Conservation (phyloP, 768 basidiomycete species). For the Tremella mesenterica region DNA sequence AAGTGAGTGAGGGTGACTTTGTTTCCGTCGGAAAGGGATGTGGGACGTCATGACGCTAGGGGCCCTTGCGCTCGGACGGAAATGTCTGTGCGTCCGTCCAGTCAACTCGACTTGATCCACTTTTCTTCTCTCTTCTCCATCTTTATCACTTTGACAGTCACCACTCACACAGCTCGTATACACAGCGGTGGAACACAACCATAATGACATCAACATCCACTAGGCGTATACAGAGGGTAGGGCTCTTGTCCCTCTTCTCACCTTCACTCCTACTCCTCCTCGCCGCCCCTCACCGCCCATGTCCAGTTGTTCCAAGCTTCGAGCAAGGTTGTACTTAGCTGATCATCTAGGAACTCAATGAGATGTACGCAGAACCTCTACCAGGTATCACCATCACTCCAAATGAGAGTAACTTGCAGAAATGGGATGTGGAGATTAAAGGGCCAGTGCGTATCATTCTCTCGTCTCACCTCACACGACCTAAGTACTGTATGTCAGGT, state of each 20-base stretch:
- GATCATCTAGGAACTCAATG: slow-evolving; percentile 28
- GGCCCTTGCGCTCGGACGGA: too few species aligned
- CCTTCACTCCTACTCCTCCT: neutral
- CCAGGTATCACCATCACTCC: slow-evolving; percentile 32
- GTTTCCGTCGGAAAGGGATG: too few species aligned
- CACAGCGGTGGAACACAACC: neutral
- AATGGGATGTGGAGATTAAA: slow-evolving; percentile 35
- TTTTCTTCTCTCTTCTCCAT: neutral
- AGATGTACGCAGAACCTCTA: slow-evolving; percentile 29
- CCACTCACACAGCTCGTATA: neutral
- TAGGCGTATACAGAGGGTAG: slow-evolving; percentile 31
- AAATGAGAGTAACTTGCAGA: slow-evolving; percentile 37
- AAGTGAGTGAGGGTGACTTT: too few species aligned
- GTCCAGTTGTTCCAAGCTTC: neutral
- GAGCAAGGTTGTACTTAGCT: neutral
- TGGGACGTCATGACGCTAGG: too few species aligned
- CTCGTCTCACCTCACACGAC: too few species aligned
- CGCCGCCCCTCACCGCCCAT: neutral
- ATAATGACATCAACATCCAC: slow-evolving; percentile 6
- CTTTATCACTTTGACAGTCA: neutral
- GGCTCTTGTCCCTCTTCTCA: neutral
- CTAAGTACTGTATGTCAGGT: too few species aligned
- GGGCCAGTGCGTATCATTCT: slow-evolving; percentile 38
- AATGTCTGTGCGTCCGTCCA: too few species aligned
- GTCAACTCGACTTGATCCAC: neutral